Base-by-base conservation (phyloP, 176 grass and related monocot species). In the Ensete ventricosum region DNA sequence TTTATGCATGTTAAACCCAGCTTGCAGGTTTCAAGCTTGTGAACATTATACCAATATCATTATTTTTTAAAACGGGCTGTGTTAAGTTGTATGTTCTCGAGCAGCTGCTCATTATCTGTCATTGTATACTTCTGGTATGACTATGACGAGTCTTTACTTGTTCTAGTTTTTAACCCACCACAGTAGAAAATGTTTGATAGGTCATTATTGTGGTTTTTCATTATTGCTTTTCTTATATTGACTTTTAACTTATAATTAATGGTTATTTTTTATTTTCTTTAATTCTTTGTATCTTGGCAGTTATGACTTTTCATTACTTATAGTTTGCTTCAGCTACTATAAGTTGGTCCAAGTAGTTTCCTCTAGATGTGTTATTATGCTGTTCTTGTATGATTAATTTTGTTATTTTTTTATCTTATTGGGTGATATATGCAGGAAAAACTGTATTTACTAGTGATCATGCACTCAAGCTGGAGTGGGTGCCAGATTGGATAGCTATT, bases 401-500 rank as follows among this genome's bases (percentile, higher is more conserved):
- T 1, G 51, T 1, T 70, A 12, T 14, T 50, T 70, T 51, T 51
- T 70, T 16, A 11, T 20, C 34, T 70, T 21, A 60, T 21, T 50
- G 2, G 29, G 34, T 21, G 20, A 50, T 50, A 51, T 79, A 16
- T 87, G 75, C 83, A 93, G 90, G 90, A 0, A 91, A 98, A 82
- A 91, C 90, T 67, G 90, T 98, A 82, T 93, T 93, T 91, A 98
- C 94, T 9, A 93, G 94, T 80, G 94, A 91, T 72, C 88, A 93
- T 82, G 94, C 90, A 22, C 69, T 93, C 63, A 98, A 97, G 85
- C 84, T 98, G 54, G 90, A 91, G 80, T 98, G 88, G 78, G 86
- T 98, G 55, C 90, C 90, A n/a, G 94, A 93, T 20, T 98, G 88
- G 90, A 90, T 98, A 81, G 94, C 90, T 80, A 98, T 98, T 77